phyloP scores from a whole-genome alignment of 371 early-diverging fungal species.

The Mucor irregularis region DNA sequence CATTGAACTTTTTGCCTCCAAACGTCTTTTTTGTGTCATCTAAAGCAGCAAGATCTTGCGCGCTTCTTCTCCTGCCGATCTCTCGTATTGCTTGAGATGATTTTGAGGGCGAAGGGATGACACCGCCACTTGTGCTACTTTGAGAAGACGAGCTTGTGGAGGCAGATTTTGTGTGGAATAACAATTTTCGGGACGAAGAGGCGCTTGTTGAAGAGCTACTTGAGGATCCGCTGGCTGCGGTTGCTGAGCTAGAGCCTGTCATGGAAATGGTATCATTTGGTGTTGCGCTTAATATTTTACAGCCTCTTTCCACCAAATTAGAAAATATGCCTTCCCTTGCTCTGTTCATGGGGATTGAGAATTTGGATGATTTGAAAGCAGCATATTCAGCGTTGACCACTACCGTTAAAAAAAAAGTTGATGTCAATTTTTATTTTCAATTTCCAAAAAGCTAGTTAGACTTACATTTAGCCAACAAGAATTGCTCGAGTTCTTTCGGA shows the following conservation, averaged over 20 bases:
- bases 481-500: constrained; percentile 49
- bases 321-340: constrained; percentile 61
- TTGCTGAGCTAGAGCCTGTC: too few relatives aligned
- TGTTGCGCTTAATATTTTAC: constrained; percentile 15
- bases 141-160: constrained; percentile 36
- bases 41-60: constrained; percentile 16
- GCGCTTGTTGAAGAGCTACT: not conserved
- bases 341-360: constrained; percentile 56
- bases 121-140: not conserved
- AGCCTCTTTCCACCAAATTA: constrained; percentile 45
- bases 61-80: constrained; percentile 30
- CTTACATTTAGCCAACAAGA: constrained; percentile 64
- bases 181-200: not conserved
- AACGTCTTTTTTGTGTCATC: constrained; percentile 5
- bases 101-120: constrained; percentile 27
- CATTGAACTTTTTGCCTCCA: constrained; percentile 7
- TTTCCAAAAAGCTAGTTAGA: too few relatives aligned
- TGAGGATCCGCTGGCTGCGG: not conserved
- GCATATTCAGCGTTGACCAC: constrained; percentile 82
- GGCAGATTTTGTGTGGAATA: constrained; percentile 33
- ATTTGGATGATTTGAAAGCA: constrained; percentile 74
- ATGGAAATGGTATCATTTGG: not conserved
- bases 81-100: constrained; percentile 34
- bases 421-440: not conserved
- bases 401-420: constrained; percentile 1